Conservation (phyloP, 2,329 filamentous ascomycete genomes). For the Ophiosphaerella korrae region DNA sequence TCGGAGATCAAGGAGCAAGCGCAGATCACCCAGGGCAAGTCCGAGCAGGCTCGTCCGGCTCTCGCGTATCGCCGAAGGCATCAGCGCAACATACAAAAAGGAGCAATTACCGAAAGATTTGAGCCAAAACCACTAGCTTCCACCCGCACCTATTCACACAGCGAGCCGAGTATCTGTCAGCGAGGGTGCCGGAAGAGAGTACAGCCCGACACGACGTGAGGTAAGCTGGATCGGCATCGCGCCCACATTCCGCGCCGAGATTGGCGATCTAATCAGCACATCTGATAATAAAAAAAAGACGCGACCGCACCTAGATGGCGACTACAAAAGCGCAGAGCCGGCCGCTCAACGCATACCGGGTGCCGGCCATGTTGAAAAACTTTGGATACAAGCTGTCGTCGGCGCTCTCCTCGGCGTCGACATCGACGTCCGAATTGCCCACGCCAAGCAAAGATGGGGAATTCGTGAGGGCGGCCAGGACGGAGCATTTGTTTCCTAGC, state of each 20-base stretch:
- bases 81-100: not conserved
- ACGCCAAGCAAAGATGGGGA: slow-evolving; percentile 43
- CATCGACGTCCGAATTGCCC: slow-evolving; percentile 36
- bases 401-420: slow-evolving; percentile 10
- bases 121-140: not conserved
- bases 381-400: slow-evolving; percentile 46
- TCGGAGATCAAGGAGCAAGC: too few species aligned
- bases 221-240: slow-evolving; percentile 18
- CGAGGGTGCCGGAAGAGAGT: too few species aligned
- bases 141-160: too few species aligned
- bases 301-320: slow-evolving; percentile 18
- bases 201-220: not conserved
- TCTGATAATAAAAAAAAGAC: slow-evolving; percentile 34
- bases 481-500: slow-evolving; percentile 69
- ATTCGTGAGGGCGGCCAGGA: slow-evolving; percentile 55
- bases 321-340: slow-evolving; percentile 24
- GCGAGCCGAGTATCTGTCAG: too few species aligned
- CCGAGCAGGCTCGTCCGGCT: too few species aligned
- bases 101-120: not conserved
- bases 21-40: too few species aligned
- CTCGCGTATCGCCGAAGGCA: not conserved
- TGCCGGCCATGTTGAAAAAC: slow-evolving; percentile 44
- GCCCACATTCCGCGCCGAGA: slow-evolving; percentile 33
- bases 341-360: slow-evolving; percentile 41
- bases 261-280: slow-evolving; percentile 40